These are phyloP conservation scores for Lobosporangium transversale DNA, from an alignment of 192 early-diverging fungal species.

Conservation along the genomic window DNA sequence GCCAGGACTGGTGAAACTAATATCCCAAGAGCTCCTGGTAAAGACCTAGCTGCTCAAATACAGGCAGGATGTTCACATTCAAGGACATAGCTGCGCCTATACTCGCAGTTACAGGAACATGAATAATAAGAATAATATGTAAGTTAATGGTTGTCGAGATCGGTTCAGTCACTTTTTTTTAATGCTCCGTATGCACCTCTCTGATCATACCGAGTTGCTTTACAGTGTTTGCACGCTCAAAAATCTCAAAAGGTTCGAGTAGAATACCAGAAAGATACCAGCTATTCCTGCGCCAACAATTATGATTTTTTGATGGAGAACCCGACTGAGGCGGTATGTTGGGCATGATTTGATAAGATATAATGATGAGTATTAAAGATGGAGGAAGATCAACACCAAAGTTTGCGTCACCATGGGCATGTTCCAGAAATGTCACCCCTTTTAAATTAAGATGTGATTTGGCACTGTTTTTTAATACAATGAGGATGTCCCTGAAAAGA, in stretches of 20 bases:
- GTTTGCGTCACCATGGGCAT: too few species aligned
- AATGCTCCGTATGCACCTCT: background rate
- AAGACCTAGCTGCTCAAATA: constrained; percentile 36
- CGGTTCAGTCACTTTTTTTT: too few species aligned
- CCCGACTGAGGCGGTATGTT: too few species aligned
- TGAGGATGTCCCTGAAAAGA: too few species aligned
- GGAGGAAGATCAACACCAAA: too few species aligned
- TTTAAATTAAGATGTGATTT: too few species aligned
- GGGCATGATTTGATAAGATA: background rate
- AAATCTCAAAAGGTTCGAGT: constrained; percentile 32
- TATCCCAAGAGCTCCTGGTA: constrained; percentile 30
- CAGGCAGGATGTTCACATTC: constrained; percentile 43
- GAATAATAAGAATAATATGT: too few species aligned
- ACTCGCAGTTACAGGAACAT: background rate
- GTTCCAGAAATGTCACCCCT: too few species aligned
- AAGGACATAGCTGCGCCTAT: constrained; percentile 36
- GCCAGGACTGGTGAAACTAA: constrained; percentile 24
- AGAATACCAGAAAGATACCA: constrained; percentile 24
- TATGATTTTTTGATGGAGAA: too few species aligned
- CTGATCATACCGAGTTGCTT: constrained; percentile 16
- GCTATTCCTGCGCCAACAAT: constrained; percentile 26
- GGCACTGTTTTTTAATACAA: too few species aligned
- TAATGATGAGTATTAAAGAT: background rate
- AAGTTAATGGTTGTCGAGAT: background rate
- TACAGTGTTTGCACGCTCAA: constrained; percentile 14